Evolutionary conservation across 352 stramenopile genomes (phyloP), one percentile per base, ranked within the genome.

Genomic region (Pythium coloratum): DNA sequence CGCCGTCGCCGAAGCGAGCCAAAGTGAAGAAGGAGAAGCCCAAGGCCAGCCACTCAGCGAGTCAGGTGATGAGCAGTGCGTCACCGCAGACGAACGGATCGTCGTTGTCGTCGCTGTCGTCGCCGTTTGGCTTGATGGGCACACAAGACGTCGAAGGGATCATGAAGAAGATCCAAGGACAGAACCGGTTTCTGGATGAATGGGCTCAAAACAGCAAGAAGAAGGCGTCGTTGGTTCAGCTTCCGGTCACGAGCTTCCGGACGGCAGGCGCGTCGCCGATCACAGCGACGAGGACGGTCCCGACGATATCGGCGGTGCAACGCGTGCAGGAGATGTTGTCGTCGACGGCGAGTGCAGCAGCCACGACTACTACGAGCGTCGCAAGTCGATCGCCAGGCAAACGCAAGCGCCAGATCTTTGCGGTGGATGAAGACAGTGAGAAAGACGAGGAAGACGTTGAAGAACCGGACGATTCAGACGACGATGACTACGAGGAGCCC

Each of bases 141-240:
- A 75, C 69, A 5, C 69, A 75, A 47, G 69, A 75, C 4, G 44
- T 75, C 1, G 58, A 75, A 34, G 69, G 53, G 1, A 59, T 65
- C n/a, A 70, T 70, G 67, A 50, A 59, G 28, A 70, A 65, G 12
- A 70, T 70, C 42, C 56, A 67, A 50, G 57, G 38, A 26, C 62
- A 74, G 20, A 70, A 74, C 50, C 55, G 56, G 24, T 68, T 69
- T 36, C 61, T 73, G 20, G 60, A 68, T 40, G 60, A 73, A 14
- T 73, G 66, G 66, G 55, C 55, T 0, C 62, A 63, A 5, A 59
- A 46, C 26, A 62, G 12, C 50, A 59, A 51, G 40, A 56, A 59
- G 51, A 73, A 61, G 20, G 24, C 42, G 38, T 57, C 62, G 16
- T 13, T 62, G 2, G 49, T 44, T 5, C 62, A 56, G 18, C 42